phyloP scores from a whole-genome alignment of 371 early-diverging fungal species.

The Dinochytrium kinnereticum region DNA sequence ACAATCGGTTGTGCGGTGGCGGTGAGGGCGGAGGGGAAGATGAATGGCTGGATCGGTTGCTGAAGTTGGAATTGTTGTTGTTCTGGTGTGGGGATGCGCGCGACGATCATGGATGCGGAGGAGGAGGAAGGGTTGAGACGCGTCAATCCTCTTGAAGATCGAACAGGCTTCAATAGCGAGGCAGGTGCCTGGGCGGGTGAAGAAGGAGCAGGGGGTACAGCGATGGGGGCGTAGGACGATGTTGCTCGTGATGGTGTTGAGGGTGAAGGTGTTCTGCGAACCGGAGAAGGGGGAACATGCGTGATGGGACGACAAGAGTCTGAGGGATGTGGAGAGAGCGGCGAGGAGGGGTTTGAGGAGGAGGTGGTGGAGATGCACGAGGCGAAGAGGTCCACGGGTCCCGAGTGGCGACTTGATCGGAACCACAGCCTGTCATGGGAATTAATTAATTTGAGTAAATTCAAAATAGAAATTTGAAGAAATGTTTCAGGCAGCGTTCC shows the following conservation, averaged over 20 bases:
- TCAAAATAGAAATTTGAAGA: too few species aligned
- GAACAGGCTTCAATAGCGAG: too few species aligned
- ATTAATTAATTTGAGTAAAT: too few species aligned
- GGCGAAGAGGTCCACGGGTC: neutral
- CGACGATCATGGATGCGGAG: neutral
- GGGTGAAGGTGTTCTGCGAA: neutral
- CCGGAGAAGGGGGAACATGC: too few species aligned
- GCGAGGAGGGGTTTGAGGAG: neutral
- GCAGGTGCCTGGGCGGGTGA: too few species aligned
- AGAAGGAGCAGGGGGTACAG: neutral
- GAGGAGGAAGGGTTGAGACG: too few species aligned
- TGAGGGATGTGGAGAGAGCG: neutral
- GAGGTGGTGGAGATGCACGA: neutral
- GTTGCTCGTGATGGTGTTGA: neutral
- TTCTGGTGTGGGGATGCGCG: constrained; percentile 4
- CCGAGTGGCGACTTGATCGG: neutral
- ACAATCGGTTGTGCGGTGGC: neutral
- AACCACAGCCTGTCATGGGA: neutral
- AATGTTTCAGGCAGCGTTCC: too few species aligned
- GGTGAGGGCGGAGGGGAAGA: neutral
- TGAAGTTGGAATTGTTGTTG: constrained; percentile 1
- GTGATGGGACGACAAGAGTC: too few species aligned
- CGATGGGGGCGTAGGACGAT: neutral
- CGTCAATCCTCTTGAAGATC: too few species aligned
- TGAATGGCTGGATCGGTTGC: neutral